Conservation (phyloP, 108 stramenopile species). For the Cylindrotheca closterium region DNA sequence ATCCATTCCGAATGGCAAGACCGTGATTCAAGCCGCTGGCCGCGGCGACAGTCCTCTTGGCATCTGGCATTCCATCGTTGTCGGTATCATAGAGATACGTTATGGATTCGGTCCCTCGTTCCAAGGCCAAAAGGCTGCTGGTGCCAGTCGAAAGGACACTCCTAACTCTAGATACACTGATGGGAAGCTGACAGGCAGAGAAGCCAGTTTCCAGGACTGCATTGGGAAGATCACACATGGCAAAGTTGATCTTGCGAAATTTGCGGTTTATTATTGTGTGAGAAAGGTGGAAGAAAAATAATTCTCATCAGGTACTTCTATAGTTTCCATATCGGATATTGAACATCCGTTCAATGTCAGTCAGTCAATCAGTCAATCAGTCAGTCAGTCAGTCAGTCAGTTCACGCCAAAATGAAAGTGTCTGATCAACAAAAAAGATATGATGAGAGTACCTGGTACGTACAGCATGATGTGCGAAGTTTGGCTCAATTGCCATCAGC, state of each 20-base stretch:
- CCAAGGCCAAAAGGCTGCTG: conserved; percentile 31
- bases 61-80: conserved; percentile 30
- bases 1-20: conserved; percentile 45
- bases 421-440: too few species aligned
- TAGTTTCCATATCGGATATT: too few species aligned
- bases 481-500: too few species aligned
- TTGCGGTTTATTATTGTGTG: too few species aligned
- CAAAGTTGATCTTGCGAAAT: background rate
- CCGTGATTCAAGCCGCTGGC: conserved; percentile 60
- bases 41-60: conserved; percentile 24
- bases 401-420: too few species aligned
- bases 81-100: conserved; percentile 29
- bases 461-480: too few species aligned
- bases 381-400: too few species aligned
- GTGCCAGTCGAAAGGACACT: conserved; percentile 17
- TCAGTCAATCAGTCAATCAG: too few species aligned
- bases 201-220: conserved; percentile 21
- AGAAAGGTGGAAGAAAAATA: too few species aligned
- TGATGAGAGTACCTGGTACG: too few species aligned
- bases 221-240: conserved; percentile 2
- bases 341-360: too few species aligned
- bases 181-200: conserved; percentile 25
- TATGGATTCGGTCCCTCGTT: conserved; percentile 27
- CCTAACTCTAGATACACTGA: conserved; percentile 13
- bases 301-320: too few species aligned